Evolutionary conservation across 2,329 filamentous ascomycete species (phyloP).

Genomic region (Talaromyces albobiverticillius): DNA sequence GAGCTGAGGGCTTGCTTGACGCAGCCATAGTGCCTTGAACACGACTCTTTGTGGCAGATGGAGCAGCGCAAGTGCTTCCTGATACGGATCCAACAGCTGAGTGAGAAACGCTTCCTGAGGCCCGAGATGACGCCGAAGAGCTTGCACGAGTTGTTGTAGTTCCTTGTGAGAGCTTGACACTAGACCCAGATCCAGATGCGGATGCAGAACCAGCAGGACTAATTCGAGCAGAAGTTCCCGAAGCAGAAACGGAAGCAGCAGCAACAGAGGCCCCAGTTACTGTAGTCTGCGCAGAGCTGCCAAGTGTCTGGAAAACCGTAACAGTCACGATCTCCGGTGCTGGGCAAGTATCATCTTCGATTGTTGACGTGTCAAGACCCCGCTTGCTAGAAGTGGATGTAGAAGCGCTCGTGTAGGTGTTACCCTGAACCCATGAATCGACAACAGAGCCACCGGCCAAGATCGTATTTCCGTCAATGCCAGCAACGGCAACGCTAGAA

Average conservation of each 20-base stretch:
- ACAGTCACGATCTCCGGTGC: conserved; percentile 14
- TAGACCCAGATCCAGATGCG: background rate
- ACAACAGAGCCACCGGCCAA: conserved; percentile 69
- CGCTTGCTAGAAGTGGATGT: conserved; percentile 13
- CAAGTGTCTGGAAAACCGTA: conserved; percentile 12
- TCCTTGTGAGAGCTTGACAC: background rate
- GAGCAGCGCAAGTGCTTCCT: conserved; percentile 23
- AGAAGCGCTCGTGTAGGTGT: conserved; percentile 56
- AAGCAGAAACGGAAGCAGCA: background rate
- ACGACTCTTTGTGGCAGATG: conserved; percentile 34
- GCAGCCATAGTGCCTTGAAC: conserved; percentile 60
- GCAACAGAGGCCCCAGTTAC: background rate
- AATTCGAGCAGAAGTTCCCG: background rate
- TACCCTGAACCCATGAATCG: conserved; percentile 74
- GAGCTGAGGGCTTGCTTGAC: conserved; percentile 61
- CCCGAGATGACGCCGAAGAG: background rate
- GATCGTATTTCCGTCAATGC: conserved; percentile 56
- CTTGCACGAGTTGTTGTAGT: background rate
- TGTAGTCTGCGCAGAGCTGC: background rate
- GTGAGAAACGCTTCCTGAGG: background rate
- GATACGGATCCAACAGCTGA: background rate
- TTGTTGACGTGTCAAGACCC: background rate
- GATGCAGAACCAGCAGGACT: conserved; percentile 4
- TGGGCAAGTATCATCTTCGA: conserved; percentile 13
- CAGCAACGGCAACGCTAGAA: conserved; percentile 65